Evolutionary conservation across 192 early-diverging fungal genomes (phyloP), one percentile per base, ranked within the genome.

Genomic region (Diversispora eburnea): DNA sequence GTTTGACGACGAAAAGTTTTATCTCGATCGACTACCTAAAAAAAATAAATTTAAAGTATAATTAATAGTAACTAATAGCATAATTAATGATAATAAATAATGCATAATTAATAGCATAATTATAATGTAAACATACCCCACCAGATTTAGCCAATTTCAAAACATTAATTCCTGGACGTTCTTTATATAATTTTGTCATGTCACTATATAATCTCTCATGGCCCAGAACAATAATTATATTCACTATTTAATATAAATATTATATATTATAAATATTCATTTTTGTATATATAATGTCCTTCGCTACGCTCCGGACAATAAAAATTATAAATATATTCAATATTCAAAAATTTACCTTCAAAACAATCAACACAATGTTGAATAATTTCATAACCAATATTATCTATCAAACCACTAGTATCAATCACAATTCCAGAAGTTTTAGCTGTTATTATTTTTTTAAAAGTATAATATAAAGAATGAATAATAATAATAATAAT

Each of bases 181-280:
- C 77, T 72, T 82, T 84, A 51, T 85, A 84, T 43, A 88, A 78
- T n/a, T 84, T 74, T 5, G 76, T 80, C 73, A 97, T 86, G 55
- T 94, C 87, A 75, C 91, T 94, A 83, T 90, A 96, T 65, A 99
- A 84, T 67, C 97, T 88, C 76, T 99, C 97, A 75, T 97, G 92
- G 10, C 96, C 96, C 46, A 99, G 81, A 0, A 96, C 92, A 46
- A 97, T 79, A 33, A 99, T 83, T n/a, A 88, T 87, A 72, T 90
- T 91, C 19, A 95, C 94, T 84, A 74, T 45, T 60, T 20, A 77
- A 42, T 52, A 33, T 33, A 33, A 33, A 33, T 33, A 33, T 33
- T 33, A 33, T 33, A 33, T 33, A 1, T 1, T 2, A 33, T 33
- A 33, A 33, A 33, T 33, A 33, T 33, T 33, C 25, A 33, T 33